Percentiles rank a stretch among this genome's conserved stretches.
phyloP scores from a whole-genome alignment of 768 basidiomycete genomes.

The Termitomyces sp. region DNA sequence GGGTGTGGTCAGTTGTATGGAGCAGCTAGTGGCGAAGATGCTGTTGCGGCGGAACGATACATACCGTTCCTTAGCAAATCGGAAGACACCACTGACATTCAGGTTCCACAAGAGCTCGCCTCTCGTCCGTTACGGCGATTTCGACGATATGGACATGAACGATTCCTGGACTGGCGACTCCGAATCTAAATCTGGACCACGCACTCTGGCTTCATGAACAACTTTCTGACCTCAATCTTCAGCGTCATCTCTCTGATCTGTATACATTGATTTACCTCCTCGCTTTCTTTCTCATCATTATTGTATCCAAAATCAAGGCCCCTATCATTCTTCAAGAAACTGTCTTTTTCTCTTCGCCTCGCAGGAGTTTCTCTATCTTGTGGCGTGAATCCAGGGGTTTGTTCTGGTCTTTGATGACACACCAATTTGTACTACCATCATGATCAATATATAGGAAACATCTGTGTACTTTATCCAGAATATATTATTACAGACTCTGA shows the following conservation, averaged over 20 bases:
- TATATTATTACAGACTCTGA: not conserved
- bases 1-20: constrained; percentile 22
- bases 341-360: not conserved
- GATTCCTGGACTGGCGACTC: constrained; percentile 1
- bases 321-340: not conserved
- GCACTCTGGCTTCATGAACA: constrained; percentile 4
- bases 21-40: constrained; percentile 35
- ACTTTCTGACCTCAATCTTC: not conserved
- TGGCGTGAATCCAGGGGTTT: not conserved
- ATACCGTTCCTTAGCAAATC: constrained; percentile 12
- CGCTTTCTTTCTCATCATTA: not conserved
- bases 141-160: not conserved
- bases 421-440: not conserved
- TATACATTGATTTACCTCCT: not conserved
- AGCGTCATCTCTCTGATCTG: not conserved
- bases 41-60: constrained; percentile 23
- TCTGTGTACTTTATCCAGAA: not conserved
- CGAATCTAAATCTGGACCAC: not conserved
- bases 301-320: constrained; percentile 2
- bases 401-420: not conserved
- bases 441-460: not conserved
- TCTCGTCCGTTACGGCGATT: not conserved
- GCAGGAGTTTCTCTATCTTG: not conserved
- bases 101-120: constrained; percentile 9
- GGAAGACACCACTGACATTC: constrained; percentile 11